Percentiles rank a stretch among this genome's conserved stretches.
These are phyloP conservation scores for Phytopythium aichiense DNA, from an alignment of 352 stramenopile species.

Conservation along the genomic window DNA sequence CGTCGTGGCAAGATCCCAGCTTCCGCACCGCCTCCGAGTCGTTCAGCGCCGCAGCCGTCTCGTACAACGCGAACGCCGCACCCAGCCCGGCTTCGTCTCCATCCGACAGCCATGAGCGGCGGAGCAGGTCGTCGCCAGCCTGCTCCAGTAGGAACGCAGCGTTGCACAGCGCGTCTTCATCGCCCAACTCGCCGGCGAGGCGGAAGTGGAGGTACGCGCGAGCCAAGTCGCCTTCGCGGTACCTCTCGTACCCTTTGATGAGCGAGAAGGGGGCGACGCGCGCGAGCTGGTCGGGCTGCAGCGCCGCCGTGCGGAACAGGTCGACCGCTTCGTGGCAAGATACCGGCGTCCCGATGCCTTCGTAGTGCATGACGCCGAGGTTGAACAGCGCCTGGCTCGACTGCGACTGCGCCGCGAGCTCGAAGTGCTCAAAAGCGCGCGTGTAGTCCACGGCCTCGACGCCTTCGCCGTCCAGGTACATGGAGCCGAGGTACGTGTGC, in stretches of 20 bases:
- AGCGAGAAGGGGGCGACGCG: constrained; percentile 55
- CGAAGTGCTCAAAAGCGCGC: constrained; percentile 57
- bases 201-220: constrained; percentile 71
- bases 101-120: constrained; percentile 11
- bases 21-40: constrained; percentile 75
- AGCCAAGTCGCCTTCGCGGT: constrained; percentile 53
- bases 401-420: constrained; percentile 36
- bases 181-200: constrained; percentile 53
- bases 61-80: constrained; percentile 55
- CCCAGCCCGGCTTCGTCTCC: constrained; percentile 12
- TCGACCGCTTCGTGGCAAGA: constrained; percentile 44
- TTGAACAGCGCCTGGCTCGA: constrained; percentile 65
- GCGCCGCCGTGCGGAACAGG: constrained; percentile 62
- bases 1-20: constrained; percentile 54
- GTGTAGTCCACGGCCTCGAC: constrained; percentile 44
- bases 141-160: constrained; percentile 71
- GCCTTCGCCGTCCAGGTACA: constrained; percentile 58
- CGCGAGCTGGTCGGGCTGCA: constrained; percentile 42
- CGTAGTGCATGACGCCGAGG: constrained; percentile 72
- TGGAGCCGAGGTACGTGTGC: constrained; percentile 63
- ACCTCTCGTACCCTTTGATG: constrained; percentile 61
- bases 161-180: constrained; percentile 63
- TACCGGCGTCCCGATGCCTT: constrained; percentile 39
- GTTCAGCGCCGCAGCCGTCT: constrained; percentile 47
- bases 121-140: constrained; percentile 39